Conservation (phyloP, 805 yeast species). For the Cyberlindnera xylosilytica region DNA sequence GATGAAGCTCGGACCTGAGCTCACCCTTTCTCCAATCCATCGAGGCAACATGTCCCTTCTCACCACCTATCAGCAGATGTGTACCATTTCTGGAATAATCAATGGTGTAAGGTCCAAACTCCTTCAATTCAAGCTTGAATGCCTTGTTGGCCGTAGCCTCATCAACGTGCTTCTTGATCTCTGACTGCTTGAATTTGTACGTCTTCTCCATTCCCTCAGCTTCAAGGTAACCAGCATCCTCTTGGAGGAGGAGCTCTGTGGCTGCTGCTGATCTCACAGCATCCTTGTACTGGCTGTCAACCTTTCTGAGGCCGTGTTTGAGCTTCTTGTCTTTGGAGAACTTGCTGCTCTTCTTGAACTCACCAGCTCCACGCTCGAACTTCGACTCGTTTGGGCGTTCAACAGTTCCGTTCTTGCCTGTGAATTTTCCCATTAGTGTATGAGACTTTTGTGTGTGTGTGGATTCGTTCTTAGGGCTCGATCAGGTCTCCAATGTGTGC, state of each 20-base stretch:
- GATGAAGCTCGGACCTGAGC: conserved; percentile 74
- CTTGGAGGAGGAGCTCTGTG: conserved; percentile 81
- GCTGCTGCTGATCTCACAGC: conserved; percentile 83
- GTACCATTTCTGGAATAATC: conserved; percentile 90
- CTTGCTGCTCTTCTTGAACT: conserved; percentile 22
- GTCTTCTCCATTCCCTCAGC: conserved; percentile 95
- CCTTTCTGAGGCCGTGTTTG: conserved; percentile 60
- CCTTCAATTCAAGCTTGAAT: conserved; percentile 66
- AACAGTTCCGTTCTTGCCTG: conserved; percentile 25
- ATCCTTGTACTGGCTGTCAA: conserved; percentile 69
- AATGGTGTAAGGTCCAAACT: conserved; percentile 81
- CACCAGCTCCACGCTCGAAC: conserved; percentile 29
- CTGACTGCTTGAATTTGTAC: conserved; percentile 76
- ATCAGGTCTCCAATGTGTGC: too few species aligned
- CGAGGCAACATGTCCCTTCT: conserved; percentile 91
- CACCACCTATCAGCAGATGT: conserved; percentile 78
- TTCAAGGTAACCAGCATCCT: conserved; percentile 82
- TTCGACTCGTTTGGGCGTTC: conserved; percentile 30
- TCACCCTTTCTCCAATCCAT: conserved; percentile 93
- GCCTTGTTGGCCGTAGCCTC: conserved; percentile 68
- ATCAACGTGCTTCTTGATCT: conserved; percentile 75
- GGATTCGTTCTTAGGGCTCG: too few species aligned
- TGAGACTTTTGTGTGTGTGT: not conserved
- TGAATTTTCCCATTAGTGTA: conserved; percentile 22
- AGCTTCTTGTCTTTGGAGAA: conserved; percentile 56